Percentiles rank a stretch among this genome's conserved stretches.
phyloP scores from a whole-genome alignment of 306 rosid genomes.

The Macrotyloma uniflorum region DNA sequence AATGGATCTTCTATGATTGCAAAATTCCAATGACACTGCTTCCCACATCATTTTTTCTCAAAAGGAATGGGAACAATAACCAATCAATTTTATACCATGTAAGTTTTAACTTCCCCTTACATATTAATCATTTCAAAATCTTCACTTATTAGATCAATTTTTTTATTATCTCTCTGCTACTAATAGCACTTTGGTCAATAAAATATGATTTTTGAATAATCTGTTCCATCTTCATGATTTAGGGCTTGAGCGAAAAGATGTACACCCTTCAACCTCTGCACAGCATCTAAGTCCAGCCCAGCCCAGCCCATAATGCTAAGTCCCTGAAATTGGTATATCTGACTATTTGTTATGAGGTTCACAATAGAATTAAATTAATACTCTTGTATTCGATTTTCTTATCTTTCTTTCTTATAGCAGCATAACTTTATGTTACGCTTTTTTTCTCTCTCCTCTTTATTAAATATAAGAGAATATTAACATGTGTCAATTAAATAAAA shows the following conservation, averaged over 20 bases:
- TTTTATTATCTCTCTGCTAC: background rate
- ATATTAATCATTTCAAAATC: background rate
- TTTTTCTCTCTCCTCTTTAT: too few relatives aligned
- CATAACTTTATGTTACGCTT: too few relatives aligned
- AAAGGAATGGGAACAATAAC: too few relatives aligned
- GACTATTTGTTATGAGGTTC: too few relatives aligned
- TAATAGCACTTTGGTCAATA: too few relatives aligned
- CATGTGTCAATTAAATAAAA: too few relatives aligned
- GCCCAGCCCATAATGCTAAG: background rate
- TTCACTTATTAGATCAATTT: background rate
- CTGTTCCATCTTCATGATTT: background rate
- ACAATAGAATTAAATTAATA: background rate
- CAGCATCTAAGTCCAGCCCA: background rate
- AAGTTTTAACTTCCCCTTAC: background rate
- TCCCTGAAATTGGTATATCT: background rate
- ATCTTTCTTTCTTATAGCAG: too few relatives aligned
- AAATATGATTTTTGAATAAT: background rate
- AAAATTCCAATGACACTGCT: background rate
- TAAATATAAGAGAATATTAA: too few relatives aligned
- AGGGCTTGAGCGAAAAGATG: background rate
- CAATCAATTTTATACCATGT: too few relatives aligned
- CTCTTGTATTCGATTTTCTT: too few relatives aligned
- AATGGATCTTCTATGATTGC: conserved; percentile 40
- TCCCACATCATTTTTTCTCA: too few relatives aligned
- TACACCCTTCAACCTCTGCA: background rate